A percentile compares a stretch with the other conserved stretches of the same genome.
Evolutionary conservation across 768 basidiomycete species (phyloP).

Genomic region (Auricularia sp.): DNA sequence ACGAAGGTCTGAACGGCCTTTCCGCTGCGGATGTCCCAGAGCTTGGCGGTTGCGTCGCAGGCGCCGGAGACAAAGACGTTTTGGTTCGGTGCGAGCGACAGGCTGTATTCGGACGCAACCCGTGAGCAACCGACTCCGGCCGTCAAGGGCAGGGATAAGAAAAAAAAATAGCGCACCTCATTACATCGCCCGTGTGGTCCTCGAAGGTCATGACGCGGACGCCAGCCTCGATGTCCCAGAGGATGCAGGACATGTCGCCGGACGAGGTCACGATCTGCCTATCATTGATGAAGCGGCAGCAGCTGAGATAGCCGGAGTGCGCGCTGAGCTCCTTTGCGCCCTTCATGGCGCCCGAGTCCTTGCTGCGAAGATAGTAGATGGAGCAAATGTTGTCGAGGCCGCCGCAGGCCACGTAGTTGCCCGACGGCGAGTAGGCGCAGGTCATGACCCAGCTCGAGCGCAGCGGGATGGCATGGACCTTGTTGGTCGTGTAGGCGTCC

Average conservation of each 20-base stretch:
- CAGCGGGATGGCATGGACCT: constrained; percentile 97
- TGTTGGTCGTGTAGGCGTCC: constrained; percentile 99
- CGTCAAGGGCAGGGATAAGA: background rate
- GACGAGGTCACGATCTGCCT: constrained; percentile 96
- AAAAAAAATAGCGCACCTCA: constrained; percentile 50
- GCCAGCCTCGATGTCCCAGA: constrained; percentile 99
- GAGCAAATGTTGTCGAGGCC: constrained; percentile 99
- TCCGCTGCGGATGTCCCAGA: constrained; percentile 98
- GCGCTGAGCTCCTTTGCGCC: constrained; percentile 93
- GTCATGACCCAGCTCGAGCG: constrained; percentile 99
- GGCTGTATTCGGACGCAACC: constrained; percentile 31
- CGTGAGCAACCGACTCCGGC: background rate
- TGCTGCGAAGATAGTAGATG: constrained; percentile 88
- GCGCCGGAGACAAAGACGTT: constrained; percentile 98
- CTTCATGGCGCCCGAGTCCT: constrained; percentile 67
- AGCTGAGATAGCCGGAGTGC: constrained; percentile 95
- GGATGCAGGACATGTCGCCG: constrained; percentile 99
- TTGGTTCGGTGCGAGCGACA: constrained; percentile 89
- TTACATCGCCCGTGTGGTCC: constrained; percentile 98
- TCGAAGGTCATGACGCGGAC: constrained; percentile 97
- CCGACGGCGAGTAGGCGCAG: constrained; percentile 94
- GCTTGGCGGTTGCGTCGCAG: constrained; percentile 95
- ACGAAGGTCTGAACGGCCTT: constrained; percentile 98
- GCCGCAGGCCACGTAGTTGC: constrained; percentile 96
- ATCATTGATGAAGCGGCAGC: constrained; percentile 98